phyloP scores from a whole-genome alignment of 352 stramenopile species.

The Pythium coloratum region DNA sequence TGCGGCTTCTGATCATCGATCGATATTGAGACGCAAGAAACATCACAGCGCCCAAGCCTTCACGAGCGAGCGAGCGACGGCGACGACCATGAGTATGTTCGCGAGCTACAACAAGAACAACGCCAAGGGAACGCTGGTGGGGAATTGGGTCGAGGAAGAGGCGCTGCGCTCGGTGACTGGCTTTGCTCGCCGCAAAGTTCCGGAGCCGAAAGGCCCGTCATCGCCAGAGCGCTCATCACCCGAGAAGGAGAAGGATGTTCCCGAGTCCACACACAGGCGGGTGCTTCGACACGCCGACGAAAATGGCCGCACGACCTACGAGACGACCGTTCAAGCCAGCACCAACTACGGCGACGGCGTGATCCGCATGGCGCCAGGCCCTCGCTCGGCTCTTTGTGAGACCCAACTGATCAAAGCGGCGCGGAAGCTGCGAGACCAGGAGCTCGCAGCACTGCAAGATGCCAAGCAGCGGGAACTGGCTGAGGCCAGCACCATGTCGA shows the following conservation, averaged over 20 bases:
- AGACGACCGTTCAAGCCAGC: slow-evolving; percentile 62
- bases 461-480: slow-evolving; percentile 23
- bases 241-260: slow-evolving; percentile 22
- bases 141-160: slow-evolving; percentile 87
- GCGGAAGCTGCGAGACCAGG: slow-evolving; percentile 34
- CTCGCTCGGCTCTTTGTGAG: slow-evolving; percentile 48
- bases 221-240: slow-evolving; percentile 19
- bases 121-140: slow-evolving; percentile 64
- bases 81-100: slow-evolving; percentile 36
- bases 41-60: neutral
- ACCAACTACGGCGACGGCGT: slow-evolving; percentile 49
- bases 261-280: slow-evolving; percentile 51
- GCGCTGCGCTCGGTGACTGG: slow-evolving; percentile 61
- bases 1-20: neutral
- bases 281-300: slow-evolving; percentile 44
- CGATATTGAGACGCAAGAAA: neutral
- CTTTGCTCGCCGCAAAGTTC: slow-evolving; percentile 58
- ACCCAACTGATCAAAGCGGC: slow-evolving; percentile 44
- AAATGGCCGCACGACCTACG: slow-evolving; percentile 35
- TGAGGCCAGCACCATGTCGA: slow-evolving; percentile 13
- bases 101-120: slow-evolving; percentile 85
- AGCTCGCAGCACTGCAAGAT: slow-evolving; percentile 33
- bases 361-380: slow-evolving; percentile 27
- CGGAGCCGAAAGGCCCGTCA: slow-evolving; percentile 16
- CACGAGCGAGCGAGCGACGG: neutral